These are phyloP conservation scores for Pyronema omphalodes DNA, from an alignment of 495 filamentous ascomycete species.

Conservation along the genomic window DNA sequence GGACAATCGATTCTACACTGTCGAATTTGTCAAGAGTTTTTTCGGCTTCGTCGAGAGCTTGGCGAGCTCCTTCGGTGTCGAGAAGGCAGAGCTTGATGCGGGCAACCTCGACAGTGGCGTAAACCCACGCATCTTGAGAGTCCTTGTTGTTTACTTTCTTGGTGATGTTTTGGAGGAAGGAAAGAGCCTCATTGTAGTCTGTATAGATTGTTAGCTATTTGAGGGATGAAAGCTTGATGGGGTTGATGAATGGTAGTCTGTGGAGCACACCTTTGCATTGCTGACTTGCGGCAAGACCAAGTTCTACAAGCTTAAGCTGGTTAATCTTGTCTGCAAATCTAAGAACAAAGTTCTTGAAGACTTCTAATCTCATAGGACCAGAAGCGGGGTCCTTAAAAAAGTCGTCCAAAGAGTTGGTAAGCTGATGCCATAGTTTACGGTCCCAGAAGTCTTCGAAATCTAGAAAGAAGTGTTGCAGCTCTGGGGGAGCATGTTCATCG, in stretches of 20 bases:
- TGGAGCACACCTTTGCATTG: conserved; percentile 58
- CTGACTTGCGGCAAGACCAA: conserved; percentile 69
- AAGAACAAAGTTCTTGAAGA: conserved; percentile 88
- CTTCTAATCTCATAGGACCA: conserved; percentile 60
- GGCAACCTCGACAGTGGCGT: conserved; percentile 78
- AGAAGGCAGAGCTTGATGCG: conserved; percentile 63
- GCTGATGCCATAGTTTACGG: conserved; percentile 97
- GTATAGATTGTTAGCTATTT: not conserved
- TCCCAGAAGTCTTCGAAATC: conserved; percentile 96
- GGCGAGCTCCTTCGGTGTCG: conserved; percentile 57
- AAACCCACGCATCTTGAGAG: conserved; percentile 92
- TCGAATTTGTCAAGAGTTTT: conserved; percentile 79
- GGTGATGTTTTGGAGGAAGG: conserved; percentile 67
- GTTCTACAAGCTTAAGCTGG: conserved; percentile 82
- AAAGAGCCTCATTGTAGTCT: conserved; percentile 78
- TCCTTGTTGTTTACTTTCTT: conserved; percentile 79
- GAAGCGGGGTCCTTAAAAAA: conserved; percentile 76
- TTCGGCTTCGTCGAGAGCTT: conserved; percentile 74
- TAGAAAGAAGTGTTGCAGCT: conserved; percentile 73
- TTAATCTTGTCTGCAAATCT: conserved; percentile 97
- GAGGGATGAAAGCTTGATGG: conserved; percentile 2
- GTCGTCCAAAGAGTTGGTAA: conserved; percentile 71
- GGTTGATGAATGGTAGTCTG: not conserved
- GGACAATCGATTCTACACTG: conserved; percentile 86
- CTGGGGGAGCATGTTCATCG: conserved; percentile 58